phyloP scores from a whole-genome alignment of 2,329 filamentous ascomycete genomes.

The Neopestalotiopsis sp. region DNA sequence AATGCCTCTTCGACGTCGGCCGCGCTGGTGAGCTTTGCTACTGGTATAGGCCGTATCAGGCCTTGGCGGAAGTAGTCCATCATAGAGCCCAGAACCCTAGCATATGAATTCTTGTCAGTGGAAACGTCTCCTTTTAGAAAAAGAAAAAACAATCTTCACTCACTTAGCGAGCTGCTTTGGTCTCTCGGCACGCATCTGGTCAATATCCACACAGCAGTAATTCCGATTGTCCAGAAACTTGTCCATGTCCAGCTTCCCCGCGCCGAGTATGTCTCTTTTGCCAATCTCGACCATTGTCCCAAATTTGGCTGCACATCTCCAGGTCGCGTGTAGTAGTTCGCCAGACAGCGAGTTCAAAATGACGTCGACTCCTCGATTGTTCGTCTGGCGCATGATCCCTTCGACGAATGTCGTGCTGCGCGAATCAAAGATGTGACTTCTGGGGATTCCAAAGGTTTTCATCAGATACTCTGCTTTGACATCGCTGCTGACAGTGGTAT shows the following conservation, averaged over 20 bases:
- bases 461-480: conserved; percentile 23
- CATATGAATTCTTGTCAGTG: neutral
- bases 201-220: conserved; percentile 41
- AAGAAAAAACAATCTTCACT: neutral
- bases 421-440: conserved; percentile 24
- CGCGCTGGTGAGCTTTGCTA: conserved; percentile 18
- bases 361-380: conserved; percentile 20
- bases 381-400: conserved; percentile 23
- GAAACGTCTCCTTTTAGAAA: neutral
- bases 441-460: conserved; percentile 21
- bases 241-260: conserved; percentile 48
- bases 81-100: neutral
- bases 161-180: conserved; percentile 8
- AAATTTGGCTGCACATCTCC: conserved; percentile 48
- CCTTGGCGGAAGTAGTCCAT: conserved; percentile 22
- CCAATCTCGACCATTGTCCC: conserved; percentile 53
- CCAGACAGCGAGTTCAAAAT: conserved; percentile 46
- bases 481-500: conserved; percentile 23
- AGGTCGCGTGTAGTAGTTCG: conserved; percentile 45
- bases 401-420: conserved; percentile 21
- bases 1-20: conserved; percentile 38
- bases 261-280: conserved; percentile 45
- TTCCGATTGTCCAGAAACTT: conserved; percentile 44
- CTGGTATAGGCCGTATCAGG: conserved; percentile 20
- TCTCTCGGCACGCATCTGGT: conserved; percentile 23